Percentiles rank a stretch among this genome's conserved stretches.
Conservation (phyloP, 352 stramenopile species). For the Phytophthora pseudosyringae region DNA sequence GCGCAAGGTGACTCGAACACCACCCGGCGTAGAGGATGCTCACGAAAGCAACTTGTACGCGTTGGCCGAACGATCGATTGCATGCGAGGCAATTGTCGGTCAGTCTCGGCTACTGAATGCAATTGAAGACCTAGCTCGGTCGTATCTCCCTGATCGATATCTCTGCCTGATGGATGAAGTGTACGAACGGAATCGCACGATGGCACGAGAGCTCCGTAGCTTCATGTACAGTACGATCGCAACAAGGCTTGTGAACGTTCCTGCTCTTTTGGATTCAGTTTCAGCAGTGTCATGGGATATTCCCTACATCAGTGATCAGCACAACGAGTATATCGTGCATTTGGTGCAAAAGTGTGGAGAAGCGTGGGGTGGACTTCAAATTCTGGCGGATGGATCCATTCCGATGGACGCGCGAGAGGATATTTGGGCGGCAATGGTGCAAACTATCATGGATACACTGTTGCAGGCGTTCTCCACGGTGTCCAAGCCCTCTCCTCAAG, state of each 20-base stretch:
- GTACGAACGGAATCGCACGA: constrained; percentile 56
- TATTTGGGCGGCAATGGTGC: constrained; percentile 85
- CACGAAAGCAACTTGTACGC: constrained; percentile 67
- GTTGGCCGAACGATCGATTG: constrained; percentile 68
- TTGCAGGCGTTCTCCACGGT: constrained; percentile 93
- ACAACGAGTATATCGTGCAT: constrained; percentile 83
- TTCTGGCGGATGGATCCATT: constrained; percentile 69
- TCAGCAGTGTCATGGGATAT: constrained; percentile 70
- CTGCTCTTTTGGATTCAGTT: constrained; percentile 51
- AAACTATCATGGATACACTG: constrained; percentile 90
- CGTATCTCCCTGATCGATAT: constrained; percentile 71
- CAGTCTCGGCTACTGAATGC: constrained; percentile 70
- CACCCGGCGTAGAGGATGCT: constrained; percentile 51
- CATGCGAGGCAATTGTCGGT: constrained; percentile 64
- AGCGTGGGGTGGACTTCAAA: constrained; percentile 76
- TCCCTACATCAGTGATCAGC: constrained; percentile 65
- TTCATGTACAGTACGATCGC: constrained; percentile 74
- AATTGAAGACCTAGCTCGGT: constrained; percentile 68
- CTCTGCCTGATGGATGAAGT: constrained; percentile 75
- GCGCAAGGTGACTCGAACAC: constrained; percentile 56
- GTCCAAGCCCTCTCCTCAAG: constrained; percentile 93
- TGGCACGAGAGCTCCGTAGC: constrained; percentile 58
- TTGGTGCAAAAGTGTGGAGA: constrained; percentile 86
- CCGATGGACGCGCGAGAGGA: constrained; percentile 71
- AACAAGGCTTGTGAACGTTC: constrained; percentile 50